Conservation (phyloP, 371 early-diverging fungal species). For the Rhizopus delemar region DNA sequence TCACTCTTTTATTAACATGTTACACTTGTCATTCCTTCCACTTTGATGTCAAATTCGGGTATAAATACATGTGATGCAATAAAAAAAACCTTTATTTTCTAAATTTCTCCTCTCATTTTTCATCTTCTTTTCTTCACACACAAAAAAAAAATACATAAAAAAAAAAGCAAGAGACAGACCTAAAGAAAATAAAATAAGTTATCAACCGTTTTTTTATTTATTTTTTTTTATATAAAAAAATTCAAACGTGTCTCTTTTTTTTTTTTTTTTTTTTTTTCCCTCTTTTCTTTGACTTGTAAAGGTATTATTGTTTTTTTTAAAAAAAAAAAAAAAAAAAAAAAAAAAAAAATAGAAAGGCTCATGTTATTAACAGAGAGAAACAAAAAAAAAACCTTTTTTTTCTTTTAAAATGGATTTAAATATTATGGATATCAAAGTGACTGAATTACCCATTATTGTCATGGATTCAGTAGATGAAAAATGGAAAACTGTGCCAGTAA, state of each 20-base stretch:
- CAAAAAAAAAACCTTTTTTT: slow-evolving; percentile 8
- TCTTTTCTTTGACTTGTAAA: no score
- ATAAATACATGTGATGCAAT: slow-evolving; percentile 18
- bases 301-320: no score
- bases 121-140: slow-evolving; percentile 4
- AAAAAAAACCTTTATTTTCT: slow-evolving; percentile 16
- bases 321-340: neutral
- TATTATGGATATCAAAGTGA: slow-evolving; percentile 25
- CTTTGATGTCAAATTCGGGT: slow-evolving; percentile 7
- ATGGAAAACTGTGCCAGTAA: slow-evolving; percentile 31
- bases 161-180: neutral
- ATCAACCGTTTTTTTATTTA: slow-evolving; percentile 1
- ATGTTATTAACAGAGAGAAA: neutral
- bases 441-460: slow-evolving; percentile 25
- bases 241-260: no score
- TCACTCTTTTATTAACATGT: no score
- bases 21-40: neutral
- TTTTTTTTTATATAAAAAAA: neutral
- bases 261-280: no score
- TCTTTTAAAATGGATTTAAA: slow-evolving; percentile 13
- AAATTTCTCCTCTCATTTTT: slow-evolving; percentile 17
- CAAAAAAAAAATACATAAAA: neutral
- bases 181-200: no score
- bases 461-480: slow-evolving; percentile 21
- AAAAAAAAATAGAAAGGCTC: neutral